phyloP scores from a whole-genome alignment of 306 rosid species.

The Styphnolobium japonicum region DNA sequence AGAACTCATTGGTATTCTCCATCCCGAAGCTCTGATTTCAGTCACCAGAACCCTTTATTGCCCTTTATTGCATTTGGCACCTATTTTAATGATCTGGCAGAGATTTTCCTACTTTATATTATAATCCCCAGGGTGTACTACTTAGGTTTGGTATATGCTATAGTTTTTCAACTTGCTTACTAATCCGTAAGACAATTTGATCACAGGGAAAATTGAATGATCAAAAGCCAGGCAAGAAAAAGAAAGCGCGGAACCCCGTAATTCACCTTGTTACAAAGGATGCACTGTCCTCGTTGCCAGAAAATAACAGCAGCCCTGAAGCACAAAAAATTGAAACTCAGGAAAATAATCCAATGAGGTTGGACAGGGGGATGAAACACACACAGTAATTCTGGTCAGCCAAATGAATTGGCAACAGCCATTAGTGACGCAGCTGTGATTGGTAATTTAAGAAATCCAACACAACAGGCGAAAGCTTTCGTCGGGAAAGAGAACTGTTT shows the following conservation, averaged over 20 bases:
- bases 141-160: background rate
- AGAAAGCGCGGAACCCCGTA: conserved; percentile 38
- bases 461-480: background rate
- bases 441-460: conserved; percentile 18
- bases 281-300: conserved; percentile 38
- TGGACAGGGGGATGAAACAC: background rate
- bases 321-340: conserved; percentile 16
- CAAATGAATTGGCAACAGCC: conserved; percentile 15
- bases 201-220: conserved; percentile 47
- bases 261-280: conserved; percentile 49
- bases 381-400: conserved; percentile 8
- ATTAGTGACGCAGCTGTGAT: conserved; percentile 13
- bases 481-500: conserved; percentile 14
- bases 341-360: conserved; percentile 7
- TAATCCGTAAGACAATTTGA: conserved; percentile 18
- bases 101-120: background rate
- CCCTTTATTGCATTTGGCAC: conserved; percentile 1
- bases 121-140: background rate
- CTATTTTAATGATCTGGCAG: background rate
- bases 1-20: conserved; percentile 64
- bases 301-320: conserved; percentile 21
- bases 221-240: conserved; percentile 44
- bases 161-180: conserved; percentile 8
- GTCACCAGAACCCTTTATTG: background rate
- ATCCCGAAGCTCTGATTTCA: background rate